These are phyloP conservation scores for Avena sativa DNA, from an alignment of 176 grass and related monocot genomes.

Conservation along the genomic window DNA sequence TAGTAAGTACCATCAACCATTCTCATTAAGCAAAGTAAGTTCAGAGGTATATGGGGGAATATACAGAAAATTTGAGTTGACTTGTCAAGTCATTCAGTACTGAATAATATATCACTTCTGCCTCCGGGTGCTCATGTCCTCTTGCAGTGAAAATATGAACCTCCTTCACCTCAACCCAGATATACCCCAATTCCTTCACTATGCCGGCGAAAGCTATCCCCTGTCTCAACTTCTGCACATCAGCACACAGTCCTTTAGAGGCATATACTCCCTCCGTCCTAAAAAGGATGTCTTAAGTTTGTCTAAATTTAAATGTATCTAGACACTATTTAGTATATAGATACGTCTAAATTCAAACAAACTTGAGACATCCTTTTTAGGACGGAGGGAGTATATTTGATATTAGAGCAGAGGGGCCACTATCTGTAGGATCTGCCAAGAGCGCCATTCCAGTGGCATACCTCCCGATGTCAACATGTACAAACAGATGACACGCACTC, in stretches of 20 bases:
- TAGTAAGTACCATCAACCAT: conserved; percentile 43
- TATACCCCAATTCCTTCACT: conserved; percentile 72
- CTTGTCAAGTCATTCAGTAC: conserved; percentile 41
- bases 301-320: too few species aligned
- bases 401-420: conserved; percentile 64
- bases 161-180: conserved; percentile 69
- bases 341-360: too few species aligned
- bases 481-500: too few species aligned
- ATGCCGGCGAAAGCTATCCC: conserved; percentile 48
- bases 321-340: too few species aligned
- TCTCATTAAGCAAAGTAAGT: conserved; percentile 40
- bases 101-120: conserved; percentile 54
- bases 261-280: conserved; percentile 41
- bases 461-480: too few species aligned
- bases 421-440: conserved; percentile 61
- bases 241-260: conserved; percentile 56
- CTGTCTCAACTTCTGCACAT: conserved; percentile 69
- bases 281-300: too few species aligned
- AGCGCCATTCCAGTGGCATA: too few species aligned
- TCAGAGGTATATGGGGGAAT: conserved; percentile 31
- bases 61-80: too few species aligned
- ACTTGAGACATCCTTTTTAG: too few species aligned
- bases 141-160: conserved; percentile 59
- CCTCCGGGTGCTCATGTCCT: conserved; percentile 51
- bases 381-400: conserved; percentile 55